These are phyloP conservation scores for Nigrospora osmanthi DNA, from an alignment of 2,329 filamentous ascomycete species.

Conservation along the genomic window DNA sequence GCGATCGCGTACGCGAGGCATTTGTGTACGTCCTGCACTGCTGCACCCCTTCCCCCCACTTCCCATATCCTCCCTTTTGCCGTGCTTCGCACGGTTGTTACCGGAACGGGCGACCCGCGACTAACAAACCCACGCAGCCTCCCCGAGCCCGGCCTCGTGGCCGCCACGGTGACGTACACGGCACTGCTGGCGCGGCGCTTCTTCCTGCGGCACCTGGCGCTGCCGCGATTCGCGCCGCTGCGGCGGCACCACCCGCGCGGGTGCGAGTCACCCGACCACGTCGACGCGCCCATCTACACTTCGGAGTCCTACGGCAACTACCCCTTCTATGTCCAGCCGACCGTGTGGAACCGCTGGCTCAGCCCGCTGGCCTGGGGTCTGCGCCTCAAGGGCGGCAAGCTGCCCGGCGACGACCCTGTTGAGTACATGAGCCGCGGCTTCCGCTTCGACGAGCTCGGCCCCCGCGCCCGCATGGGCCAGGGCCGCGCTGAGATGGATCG, in stretches of 20 bases:
- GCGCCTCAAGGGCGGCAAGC: slow-evolving; percentile 31
- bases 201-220: slow-evolving; percentile 46
- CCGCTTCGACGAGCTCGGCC: slow-evolving; percentile 53
- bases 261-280: slow-evolving; percentile 35
- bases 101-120: no score
- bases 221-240: slow-evolving; percentile 44
- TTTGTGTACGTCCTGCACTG: slow-evolving; percentile 52
- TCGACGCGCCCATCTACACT: slow-evolving; percentile 42
- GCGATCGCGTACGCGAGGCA: slow-evolving; percentile 52
- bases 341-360: slow-evolving; percentile 51
- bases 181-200: slow-evolving; percentile 46
- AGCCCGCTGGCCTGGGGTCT: slow-evolving; percentile 44
- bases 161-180: slow-evolving; percentile 31
- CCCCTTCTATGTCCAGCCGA: slow-evolving; percentile 57
- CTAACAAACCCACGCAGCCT: slow-evolving; percentile 20
- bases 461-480: slow-evolving; percentile 41
- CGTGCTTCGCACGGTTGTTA: not conserved
- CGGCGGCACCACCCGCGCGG: slow-evolving; percentile 21
- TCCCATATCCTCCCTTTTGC: not conserved
- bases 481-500: slow-evolving; percentile 40
- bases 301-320: slow-evolving; percentile 46
- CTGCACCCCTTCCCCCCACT: not conserved
- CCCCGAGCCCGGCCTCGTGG: slow-evolving; percentile 30
- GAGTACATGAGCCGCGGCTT: slow-evolving; percentile 42
- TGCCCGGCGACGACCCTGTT: slow-evolving; percentile 34